phyloP scores from a whole-genome alignment of 2,329 filamentous ascomycete genomes.

The Apiospora malaysiana region DNA sequence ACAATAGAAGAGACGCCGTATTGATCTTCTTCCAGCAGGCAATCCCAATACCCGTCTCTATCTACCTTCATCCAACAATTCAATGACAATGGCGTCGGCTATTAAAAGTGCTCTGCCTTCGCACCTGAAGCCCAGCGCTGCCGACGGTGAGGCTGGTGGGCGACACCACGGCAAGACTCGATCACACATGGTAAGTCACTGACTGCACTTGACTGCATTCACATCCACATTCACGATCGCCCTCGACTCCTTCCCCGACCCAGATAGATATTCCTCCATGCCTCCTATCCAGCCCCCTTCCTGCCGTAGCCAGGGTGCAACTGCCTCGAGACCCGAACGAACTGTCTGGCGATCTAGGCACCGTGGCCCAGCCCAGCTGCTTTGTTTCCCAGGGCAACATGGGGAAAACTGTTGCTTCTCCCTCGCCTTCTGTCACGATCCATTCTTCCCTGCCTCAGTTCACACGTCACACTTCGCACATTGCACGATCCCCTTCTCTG shows the following conservation, averaged over 20 bases:
- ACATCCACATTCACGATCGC: background rate
- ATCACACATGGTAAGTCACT: constrained; percentile 78
- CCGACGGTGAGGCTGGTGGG: constrained; percentile 57
- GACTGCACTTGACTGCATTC: background rate
- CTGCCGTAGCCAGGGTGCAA: background rate
- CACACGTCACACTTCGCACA: background rate
- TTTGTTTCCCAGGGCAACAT: constrained; percentile 12
- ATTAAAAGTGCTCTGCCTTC: constrained; percentile 80
- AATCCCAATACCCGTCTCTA: background rate
- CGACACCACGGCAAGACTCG: constrained; percentile 85
- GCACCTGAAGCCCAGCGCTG: constrained; percentile 74
- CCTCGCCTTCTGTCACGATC: background rate
- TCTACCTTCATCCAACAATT: constrained; percentile 17
- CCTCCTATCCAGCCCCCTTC: background rate
- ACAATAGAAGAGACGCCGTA: background rate
- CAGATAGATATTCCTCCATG: background rate
- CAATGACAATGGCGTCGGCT: constrained; percentile 67
- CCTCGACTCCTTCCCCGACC: background rate
- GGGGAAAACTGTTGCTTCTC: background rate
- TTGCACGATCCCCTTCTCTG: background rate
- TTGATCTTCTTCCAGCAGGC: background rate
- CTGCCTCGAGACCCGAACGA: background rate
- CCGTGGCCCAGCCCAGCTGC: background rate
- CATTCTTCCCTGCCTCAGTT: constrained; percentile 9
- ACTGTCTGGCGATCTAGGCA: constrained; percentile 4